Evolutionary conservation across 1,139 yeast genomes (phyloP).

Genomic region (Protomyces arabidopsidicola): DNA sequence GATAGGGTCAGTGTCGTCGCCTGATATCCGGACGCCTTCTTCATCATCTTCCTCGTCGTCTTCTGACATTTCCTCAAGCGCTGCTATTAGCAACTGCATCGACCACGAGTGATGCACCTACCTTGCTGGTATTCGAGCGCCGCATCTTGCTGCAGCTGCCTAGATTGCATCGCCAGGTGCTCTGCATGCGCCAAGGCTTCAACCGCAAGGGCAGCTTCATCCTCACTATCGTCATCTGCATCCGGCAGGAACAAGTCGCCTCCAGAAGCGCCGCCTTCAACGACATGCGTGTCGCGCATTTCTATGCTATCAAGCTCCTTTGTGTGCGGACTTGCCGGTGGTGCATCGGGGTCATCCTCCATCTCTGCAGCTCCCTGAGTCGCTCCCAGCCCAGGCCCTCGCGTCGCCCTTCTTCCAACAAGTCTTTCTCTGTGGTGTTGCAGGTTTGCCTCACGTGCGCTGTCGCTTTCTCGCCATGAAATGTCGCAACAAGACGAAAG

Average conservation of each 20-base stretch:
- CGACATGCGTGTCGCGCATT: constrained; percentile 5
- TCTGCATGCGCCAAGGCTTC: constrained; percentile 1
- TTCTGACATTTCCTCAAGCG: neutral
- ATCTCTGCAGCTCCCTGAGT: neutral
- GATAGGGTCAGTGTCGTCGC: constrained; percentile 60
- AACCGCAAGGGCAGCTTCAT: constrained; percentile 3
- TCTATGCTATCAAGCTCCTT: neutral
- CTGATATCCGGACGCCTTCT: neutral
- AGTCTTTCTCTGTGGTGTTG: neutral
- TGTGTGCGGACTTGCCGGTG: constrained; percentile 3
- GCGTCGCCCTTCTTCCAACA: neutral
- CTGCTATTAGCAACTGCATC: neutral
- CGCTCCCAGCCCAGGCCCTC: neutral
- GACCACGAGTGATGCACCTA: neutral
- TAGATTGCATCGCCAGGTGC: neutral
- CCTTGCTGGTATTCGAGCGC: neutral
- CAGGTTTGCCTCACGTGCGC: neutral
- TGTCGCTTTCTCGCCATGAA: neutral
- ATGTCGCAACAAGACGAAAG: neutral
- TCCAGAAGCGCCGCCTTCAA: constrained; percentile 21
- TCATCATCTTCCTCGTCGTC: constrained; percentile 35
- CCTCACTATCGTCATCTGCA: neutral
- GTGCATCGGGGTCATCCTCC: constrained; percentile 20
- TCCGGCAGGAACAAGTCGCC: constrained; percentile 21
- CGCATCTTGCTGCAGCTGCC: neutral